Evolutionary conservation across 305 asterid species (phyloP).

Genomic region (Plantago coronopus): DNA sequence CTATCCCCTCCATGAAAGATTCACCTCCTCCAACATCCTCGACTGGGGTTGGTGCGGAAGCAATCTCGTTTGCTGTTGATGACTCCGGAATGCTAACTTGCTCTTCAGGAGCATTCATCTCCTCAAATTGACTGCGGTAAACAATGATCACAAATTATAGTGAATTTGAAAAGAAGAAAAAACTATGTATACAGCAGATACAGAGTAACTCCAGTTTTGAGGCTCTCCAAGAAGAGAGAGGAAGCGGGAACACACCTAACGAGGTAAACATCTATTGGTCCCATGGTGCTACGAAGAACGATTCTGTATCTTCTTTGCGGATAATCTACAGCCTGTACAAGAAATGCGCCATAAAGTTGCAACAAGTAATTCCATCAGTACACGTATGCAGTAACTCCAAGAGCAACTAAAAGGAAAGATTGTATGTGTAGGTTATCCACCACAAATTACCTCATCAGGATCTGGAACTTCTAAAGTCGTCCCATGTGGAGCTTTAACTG

Average conservation of each 20-base stretch:
- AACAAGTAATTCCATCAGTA: background rate
- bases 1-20: slow-evolving; percentile 36
- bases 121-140: slow-evolving; percentile 76
- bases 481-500: slow-evolving; percentile 94
- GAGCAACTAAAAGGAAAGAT: slow-evolving; percentile 4
- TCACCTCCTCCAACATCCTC: slow-evolving; percentile 41
- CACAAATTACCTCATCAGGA: slow-evolving; percentile 74
- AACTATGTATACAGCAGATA: slow-evolving; percentile 7
- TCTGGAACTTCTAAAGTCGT: slow-evolving; percentile 93
- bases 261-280: slow-evolving; percentile 88
- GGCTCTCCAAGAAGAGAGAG: background rate
- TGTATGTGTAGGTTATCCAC: slow-evolving; percentile 12
- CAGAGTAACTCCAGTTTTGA: slow-evolving; percentile 12
- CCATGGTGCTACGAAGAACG: slow-evolving; percentile 90
- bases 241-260: slow-evolving; percentile 53
- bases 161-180: slow-evolving; percentile 2
- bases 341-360: slow-evolving; percentile 9
- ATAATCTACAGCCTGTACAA: slow-evolving; percentile 73
- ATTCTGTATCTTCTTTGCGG: slow-evolving; percentile 91
- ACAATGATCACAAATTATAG: slow-evolving; percentile 16
- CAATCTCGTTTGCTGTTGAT: slow-evolving; percentile 38
- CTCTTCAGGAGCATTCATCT: slow-evolving; percentile 54
- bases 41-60: slow-evolving; percentile 33
- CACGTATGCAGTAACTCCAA: background rate
- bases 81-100: slow-evolving; percentile 51